Evolutionary conservation across 2,329 filamentous ascomycete genomes (phyloP).

Genomic region (Cercospora sojina): DNA sequence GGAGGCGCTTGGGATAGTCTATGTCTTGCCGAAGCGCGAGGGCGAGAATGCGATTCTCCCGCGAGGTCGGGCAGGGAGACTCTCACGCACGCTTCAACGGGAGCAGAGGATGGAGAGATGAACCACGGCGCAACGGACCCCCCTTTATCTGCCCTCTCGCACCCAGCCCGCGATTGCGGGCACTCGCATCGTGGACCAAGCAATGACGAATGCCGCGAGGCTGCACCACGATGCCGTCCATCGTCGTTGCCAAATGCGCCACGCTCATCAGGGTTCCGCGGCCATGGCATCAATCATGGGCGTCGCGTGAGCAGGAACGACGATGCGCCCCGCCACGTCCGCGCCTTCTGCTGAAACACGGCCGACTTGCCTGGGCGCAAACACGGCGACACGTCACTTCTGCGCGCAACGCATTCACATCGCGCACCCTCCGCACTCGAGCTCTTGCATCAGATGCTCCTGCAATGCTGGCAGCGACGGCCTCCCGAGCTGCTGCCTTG

Average conservation of each 20-base stretch:
- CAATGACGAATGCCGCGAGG: constrained; percentile 7
- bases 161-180: background rate
- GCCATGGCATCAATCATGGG: background rate
- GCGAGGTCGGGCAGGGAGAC: background rate
- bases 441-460: background rate
- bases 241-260: background rate
- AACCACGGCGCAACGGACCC: background rate
- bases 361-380: background rate
- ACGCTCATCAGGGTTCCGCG: constrained; percentile 1
- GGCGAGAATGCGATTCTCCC: too few relatives aligned
- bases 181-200: background rate
- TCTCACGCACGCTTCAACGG: background rate
- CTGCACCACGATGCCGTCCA: background rate
- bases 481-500: background rate
- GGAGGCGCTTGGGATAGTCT: background rate
- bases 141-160: background rate
- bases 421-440: too few relatives aligned
- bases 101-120: background rate
- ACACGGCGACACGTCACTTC: too few relatives aligned
- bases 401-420: too few relatives aligned
- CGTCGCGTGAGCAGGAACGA: background rate
- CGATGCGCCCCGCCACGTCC: background rate
- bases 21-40: background rate
- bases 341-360: background rate
- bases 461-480: background rate